Conservation (phyloP, 805 yeast genomes). For the Ogataea philodendri region DNA sequence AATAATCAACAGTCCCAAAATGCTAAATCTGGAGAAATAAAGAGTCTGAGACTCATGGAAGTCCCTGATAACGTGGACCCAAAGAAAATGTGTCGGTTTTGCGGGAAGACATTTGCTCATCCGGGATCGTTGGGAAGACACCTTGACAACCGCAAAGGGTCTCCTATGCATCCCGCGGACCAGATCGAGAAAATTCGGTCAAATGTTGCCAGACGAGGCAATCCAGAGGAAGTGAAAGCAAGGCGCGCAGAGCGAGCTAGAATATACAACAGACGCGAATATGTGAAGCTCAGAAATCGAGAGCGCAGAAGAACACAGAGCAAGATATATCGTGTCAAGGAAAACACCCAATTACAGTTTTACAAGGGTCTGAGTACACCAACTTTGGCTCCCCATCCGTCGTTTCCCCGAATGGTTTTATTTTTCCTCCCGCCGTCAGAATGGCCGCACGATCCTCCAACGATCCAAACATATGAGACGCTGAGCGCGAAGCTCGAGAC, state of each 20-base stretch:
- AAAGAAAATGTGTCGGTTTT: constrained; percentile 47
- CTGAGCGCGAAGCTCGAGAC: constrained; percentile 26
- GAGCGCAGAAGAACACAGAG: constrained; percentile 46
- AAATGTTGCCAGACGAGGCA: constrained; percentile 52
- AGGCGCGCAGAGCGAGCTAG: constrained; percentile 41
- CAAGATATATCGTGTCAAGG: constrained; percentile 40
- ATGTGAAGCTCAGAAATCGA: constrained; percentile 46
- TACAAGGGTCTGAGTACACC: constrained; percentile 39
- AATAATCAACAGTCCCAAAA: constrained; percentile 5
- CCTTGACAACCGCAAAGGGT: constrained; percentile 54
- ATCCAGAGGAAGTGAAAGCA: constrained; percentile 39
- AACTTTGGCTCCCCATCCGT: constrained; percentile 40
- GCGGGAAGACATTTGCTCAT: constrained; percentile 52
- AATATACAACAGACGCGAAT: constrained; percentile 45
- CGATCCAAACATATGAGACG: constrained; percentile 41
- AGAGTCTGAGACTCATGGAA: constrained; percentile 16
- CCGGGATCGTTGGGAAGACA: constrained; percentile 63
- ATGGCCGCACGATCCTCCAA: constrained; percentile 58
- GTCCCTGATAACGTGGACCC: constrained; percentile 30
- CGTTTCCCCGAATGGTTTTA: constrained; percentile 49
- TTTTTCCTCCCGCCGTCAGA: constrained; percentile 43
- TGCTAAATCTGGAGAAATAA: constrained; percentile 4
- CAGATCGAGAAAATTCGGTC: constrained; percentile 45
- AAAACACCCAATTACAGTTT: constrained; percentile 35
- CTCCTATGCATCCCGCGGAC: constrained; percentile 48